These are phyloP conservation scores for Microcyclospora pomicola DNA, from an alignment of 2,329 filamentous ascomycete genomes.

Conservation along the genomic window DNA sequence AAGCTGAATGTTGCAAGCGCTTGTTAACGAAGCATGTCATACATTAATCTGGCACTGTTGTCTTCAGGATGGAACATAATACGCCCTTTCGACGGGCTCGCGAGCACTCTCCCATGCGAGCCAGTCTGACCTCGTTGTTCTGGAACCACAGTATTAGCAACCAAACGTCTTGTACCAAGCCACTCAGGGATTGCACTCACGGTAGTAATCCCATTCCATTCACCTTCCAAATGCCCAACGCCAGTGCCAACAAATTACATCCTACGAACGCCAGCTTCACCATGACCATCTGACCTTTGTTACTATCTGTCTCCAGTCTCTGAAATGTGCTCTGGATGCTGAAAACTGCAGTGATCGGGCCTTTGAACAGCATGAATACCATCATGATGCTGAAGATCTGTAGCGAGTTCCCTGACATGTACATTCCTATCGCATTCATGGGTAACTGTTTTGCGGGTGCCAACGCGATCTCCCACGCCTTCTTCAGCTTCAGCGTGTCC, in stretches of 20 bases:
- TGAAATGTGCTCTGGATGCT: conserved; percentile 79
- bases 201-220: conserved; percentile 92
- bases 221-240: conserved; percentile 86
- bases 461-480: conserved; percentile 94
- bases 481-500: conserved; percentile 93
- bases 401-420: conserved; percentile 97
- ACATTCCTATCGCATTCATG: conserved; percentile 99
- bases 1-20: too few relatives aligned
- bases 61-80: conserved; percentile 17
- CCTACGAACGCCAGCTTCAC: conserved; percentile 80
- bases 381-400: conserved; percentile 99
- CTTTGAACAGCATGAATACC: conserved; percentile 99
- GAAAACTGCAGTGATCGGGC: conserved; percentile 71
- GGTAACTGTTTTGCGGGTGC: conserved; percentile 86
- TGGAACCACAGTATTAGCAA: conserved; percentile 26
- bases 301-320: conserved; percentile 74
- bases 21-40: too few relatives aligned
- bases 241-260: conserved; percentile 74
- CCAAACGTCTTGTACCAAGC: neutral
- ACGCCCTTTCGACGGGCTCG: conserved; percentile 50
- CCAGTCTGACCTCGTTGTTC: conserved; percentile 94
- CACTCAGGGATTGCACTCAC: conserved; percentile 37
- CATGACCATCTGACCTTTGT: conserved; percentile 55
- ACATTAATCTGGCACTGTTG: too few relatives aligned
- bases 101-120: conserved; percentile 81